Percentiles rank a stretch among this genome's conserved stretches.
These are phyloP conservation scores for Cercospora beticola DNA, from an alignment of 2,329 filamentous ascomycete genomes.

Conservation along the genomic window DNA sequence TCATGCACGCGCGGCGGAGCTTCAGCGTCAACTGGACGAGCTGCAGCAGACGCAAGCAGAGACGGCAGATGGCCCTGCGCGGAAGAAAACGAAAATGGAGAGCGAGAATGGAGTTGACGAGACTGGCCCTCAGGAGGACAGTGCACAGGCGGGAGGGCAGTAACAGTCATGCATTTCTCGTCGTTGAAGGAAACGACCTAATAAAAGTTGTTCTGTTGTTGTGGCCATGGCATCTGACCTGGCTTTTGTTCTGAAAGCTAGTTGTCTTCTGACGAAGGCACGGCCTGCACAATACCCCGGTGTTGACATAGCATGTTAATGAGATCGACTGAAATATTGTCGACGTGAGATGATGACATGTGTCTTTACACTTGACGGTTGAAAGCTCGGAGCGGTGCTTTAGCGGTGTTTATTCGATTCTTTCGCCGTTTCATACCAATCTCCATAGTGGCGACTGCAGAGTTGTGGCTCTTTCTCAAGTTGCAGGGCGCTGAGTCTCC, in stretches of 20 bases:
- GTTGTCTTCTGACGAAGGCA: neutral
- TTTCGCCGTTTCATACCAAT: neutral
- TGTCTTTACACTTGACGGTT: neutral
- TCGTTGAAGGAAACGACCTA: neutral
- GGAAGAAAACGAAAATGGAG: constrained; percentile 25
- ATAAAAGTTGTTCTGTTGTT: neutral
- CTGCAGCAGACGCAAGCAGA: constrained; percentile 14
- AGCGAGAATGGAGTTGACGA: constrained; percentile 12
- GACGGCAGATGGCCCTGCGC: constrained; percentile 18
- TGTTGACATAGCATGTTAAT: neutral
- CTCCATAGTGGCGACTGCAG: neutral
- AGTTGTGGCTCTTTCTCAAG: neutral
- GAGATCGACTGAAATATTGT: neutral
- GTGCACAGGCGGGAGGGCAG: constrained; percentile 10
- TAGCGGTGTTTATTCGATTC: no score
- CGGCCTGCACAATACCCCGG: neutral
- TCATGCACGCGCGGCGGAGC: constrained; percentile 19
- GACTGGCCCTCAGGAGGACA: constrained; percentile 6
- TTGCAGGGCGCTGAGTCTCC: neutral
- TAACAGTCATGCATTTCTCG: constrained; percentile 1
- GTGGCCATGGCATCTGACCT: neutral
- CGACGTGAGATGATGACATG: neutral
- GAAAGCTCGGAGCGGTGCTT: neutral
- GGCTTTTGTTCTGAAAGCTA: neutral
- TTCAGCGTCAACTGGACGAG: constrained; percentile 25